Percentiles rank a stretch among this genome's conserved stretches.
Evolutionary conservation across 345 rosid species (phyloP).

Genomic region (Eucalyptus pumila): DNA sequence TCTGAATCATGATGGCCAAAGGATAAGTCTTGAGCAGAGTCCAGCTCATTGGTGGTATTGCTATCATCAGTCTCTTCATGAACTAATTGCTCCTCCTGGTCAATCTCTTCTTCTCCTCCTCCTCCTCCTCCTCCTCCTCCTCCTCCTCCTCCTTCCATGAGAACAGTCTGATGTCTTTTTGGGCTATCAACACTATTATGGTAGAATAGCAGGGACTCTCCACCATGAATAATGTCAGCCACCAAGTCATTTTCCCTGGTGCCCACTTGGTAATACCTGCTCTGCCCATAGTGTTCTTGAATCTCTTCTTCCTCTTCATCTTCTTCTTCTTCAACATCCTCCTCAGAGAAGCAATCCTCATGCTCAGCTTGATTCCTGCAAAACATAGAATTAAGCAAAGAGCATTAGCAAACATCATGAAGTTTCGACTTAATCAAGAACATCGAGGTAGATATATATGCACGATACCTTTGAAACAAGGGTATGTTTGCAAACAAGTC

Average conservation of each 20-base stretch:
- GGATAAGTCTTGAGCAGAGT: constrained; percentile 1
- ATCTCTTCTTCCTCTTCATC: background rate
- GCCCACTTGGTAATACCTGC: constrained; percentile 22
- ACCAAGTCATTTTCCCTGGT: constrained; percentile 31
- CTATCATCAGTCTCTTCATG: constrained; percentile 17
- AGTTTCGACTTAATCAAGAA: background rate
- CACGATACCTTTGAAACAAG: constrained; percentile 37
- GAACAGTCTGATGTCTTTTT: background rate
- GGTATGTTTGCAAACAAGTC: constrained; percentile 61
- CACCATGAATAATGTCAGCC: constrained; percentile 53
- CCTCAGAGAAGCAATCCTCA: constrained; percentile 39
- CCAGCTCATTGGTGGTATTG: background rate
- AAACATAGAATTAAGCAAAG: background rate
- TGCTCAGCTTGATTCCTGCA: constrained; percentile 46
- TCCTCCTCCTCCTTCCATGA: background rate
- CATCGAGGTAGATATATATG: background rate
- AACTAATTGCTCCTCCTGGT: background rate
- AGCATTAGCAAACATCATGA: background rate
- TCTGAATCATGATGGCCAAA: background rate
- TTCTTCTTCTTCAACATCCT: constrained; percentile 51
- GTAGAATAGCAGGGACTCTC: constrained; percentile 44
- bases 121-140: background rate
- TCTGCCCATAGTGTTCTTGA: background rate
- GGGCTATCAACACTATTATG: background rate
- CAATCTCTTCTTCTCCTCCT: constrained; percentile 1